Evolutionary conservation across 176 grass and related monocot species (phyloP), one percentile per base, ranked within the genome.

Genomic region (Areca catechu): DNA sequence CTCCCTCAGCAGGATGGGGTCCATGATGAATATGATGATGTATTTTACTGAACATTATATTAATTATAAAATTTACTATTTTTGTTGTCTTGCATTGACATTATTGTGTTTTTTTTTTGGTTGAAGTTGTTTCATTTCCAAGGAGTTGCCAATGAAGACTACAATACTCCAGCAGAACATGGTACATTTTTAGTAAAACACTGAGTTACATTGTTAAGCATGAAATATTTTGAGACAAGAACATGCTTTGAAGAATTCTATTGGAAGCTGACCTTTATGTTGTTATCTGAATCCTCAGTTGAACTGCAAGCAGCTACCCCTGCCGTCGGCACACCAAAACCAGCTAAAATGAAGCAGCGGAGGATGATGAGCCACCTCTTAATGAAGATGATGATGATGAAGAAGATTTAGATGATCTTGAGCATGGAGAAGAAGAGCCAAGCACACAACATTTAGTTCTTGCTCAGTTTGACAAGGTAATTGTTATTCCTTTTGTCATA

Each of bases 371-470:
- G 50, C 80, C 80, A 1, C 73, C 80, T 3, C 75, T 83, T 58
- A 83, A 83, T 63, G 80, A 83, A 71, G 80, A 83, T 22, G 80
- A 83, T 4, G 79, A 82, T 3, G 79, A 80, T 0, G 71, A 83
- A 0, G 80, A 82, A 17, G 80, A 83, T 58, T 48, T 68, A 7
- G 80, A 73, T 15, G 80, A 77, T 21, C 20, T 74, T 58, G 80
- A 77, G 25, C 61, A 73, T 22, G 73, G 49, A 1, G 74, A 72
- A 51, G 80, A 83, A 19, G 73, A 83, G 12, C 67, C 67, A 22
- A 77, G 52, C n/a, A 72, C 61, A 15, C 72, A 76, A 22, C 68
- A 83, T 61, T 61, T 83, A 14, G 74, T 83, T 53, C 68, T 83
- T 43, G 73, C 80, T 21, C 62, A 77, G 28, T 83, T 83, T 57